Evolutionary conservation across 352 stramenopile species (phyloP), one percentile per base, ranked within the genome.

Genomic region (Phytophthora litchii): DNA sequence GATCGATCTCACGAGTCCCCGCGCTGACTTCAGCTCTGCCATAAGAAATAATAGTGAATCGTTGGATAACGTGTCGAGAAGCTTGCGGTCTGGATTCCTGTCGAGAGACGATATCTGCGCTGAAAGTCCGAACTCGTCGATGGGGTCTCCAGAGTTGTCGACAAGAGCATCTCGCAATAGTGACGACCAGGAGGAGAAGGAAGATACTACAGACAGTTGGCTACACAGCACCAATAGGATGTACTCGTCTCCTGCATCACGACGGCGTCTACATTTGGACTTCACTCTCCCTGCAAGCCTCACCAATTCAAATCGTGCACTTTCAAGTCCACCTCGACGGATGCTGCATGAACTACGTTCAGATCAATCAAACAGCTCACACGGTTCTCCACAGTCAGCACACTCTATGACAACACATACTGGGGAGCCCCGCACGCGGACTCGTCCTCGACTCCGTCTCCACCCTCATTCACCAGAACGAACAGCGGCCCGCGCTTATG

Each of bases 1-100:
- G 25, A 88, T 91, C 40, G 81, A 91, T 29, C 77, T 89, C 23
- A 88, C 79, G 6, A 86, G 76, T 56, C 71, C 81, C 17, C 54
- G 44, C 17, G 38, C 43, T 34, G 31, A 19, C 13, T 17, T 43
- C 10, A 56, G 13, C 12, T 31, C 37, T 37, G 44, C 35, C 35
- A 4, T 32, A 21, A 60, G 16, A 36, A 46, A 29, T 31, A 54
- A n/a, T 47, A 57, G 45, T 27, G 37, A 38, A 12, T 60, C 52
- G 11, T 45, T 29, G 21, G 45, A 29, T 32, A 60, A 42, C 27
- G 16, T 46, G 4, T 54, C 41, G 35, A 64, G 59, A 54, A 35
- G 42, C 20, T 11, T 23, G 13, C 60, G 20, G 2, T 32, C 38
- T 35, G 50, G 36, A 4, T 38, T 44, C 3, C 12, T 51, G 29